Conservation (phyloP, 2,329 filamentous ascomycete species). For the Cytospora leucostoma region DNA sequence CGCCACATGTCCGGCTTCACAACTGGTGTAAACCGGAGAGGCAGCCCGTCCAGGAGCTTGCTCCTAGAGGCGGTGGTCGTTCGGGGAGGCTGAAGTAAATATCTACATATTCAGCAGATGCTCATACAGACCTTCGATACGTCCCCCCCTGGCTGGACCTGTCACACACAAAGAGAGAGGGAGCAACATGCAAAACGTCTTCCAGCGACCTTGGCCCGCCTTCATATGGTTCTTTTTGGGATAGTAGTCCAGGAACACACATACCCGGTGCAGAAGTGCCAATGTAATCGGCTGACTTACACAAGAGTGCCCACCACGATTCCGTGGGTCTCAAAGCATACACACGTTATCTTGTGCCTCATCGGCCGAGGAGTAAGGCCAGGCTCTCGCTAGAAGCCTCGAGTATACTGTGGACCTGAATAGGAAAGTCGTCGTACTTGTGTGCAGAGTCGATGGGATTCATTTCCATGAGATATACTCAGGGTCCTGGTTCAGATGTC, state of each 20-base stretch:
- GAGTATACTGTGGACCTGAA: conserved; percentile 38
- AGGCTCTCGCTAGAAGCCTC: conserved; percentile 27
- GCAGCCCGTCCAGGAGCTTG: conserved; percentile 26
- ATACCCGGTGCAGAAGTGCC: conserved; percentile 41
- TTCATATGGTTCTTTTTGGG: conserved; percentile 5
- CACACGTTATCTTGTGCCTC: conserved; percentile 22
- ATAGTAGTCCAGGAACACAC: conserved; percentile 31
- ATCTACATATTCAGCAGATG: conserved; percentile 25
- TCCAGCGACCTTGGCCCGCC: conserved; percentile 28
- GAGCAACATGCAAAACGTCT: conserved; percentile 36
- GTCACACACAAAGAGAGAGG: conserved; percentile 34
- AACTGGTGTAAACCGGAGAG: conserved; percentile 22
- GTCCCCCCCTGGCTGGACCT: conserved; percentile 20
- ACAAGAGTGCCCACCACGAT: conserved; percentile 36
- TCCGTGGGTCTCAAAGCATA: conserved; percentile 31
- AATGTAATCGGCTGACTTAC: conserved; percentile 37
- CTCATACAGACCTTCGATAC: conserved; percentile 29
- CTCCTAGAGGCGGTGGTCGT: conserved; percentile 29
- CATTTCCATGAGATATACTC: conserved; percentile 39
- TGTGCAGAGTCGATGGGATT: conserved; percentile 37
- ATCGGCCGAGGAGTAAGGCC: conserved; percentile 31
- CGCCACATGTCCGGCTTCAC: background rate
- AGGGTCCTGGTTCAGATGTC: no score
- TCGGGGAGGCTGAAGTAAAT: conserved; percentile 29
- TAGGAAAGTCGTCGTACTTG: conserved; percentile 34